Percentiles rank a stretch among this genome's conserved stretches.
Evolutionary conservation across 2,329 filamentous ascomycete species (phyloP).

Genomic region (Arthrobotrys sphaeroides): DNA sequence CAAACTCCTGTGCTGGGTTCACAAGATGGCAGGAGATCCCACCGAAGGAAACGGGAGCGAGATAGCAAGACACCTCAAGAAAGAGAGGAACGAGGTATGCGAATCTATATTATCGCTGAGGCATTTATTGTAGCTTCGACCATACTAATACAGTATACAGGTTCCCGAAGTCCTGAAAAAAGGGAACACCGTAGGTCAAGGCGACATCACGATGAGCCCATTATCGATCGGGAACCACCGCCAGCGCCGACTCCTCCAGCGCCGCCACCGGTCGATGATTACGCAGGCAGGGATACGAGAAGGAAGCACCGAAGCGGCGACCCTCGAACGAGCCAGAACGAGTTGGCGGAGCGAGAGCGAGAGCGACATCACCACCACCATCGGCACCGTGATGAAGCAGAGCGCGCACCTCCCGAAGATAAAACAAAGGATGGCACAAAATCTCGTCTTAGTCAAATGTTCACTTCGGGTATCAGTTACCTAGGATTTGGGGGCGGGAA

Average conservation of each 20-base stretch:
- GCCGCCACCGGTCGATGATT: slow-evolving; percentile 3
- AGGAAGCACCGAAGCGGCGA: slow-evolving; percentile 39
- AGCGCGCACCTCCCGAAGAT: slow-evolving; percentile 17
- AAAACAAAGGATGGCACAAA: slow-evolving; percentile 44
- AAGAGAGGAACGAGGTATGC: slow-evolving; percentile 42
- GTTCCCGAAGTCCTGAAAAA: slow-evolving; percentile 47
- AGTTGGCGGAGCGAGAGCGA: slow-evolving; percentile 27
- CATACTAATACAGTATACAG: slow-evolving; percentile 12
- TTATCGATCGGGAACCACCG: slow-evolving; percentile 4
- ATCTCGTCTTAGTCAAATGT: slow-evolving; percentile 44
- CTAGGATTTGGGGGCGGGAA: slow-evolving; percentile 29
- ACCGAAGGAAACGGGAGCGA: slow-evolving; percentile 30
- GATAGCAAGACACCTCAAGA: slow-evolving; percentile 19
- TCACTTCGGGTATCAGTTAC: slow-evolving; percentile 31
- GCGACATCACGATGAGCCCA: slow-evolving; percentile 33
- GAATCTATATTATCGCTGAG: background rate
- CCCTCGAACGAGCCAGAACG: slow-evolving; percentile 31
- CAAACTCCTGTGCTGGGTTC: slow-evolving; percentile 73
- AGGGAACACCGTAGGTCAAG: slow-evolving; percentile 64
- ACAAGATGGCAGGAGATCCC: slow-evolving; percentile 23
- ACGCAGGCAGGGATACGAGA: slow-evolving; percentile 18
- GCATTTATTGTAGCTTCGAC: background rate
- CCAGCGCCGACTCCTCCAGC: background rate
- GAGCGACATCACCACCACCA: slow-evolving; percentile 30
- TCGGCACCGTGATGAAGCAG: slow-evolving; percentile 32